Conservation (phyloP, 352 stramenopile species). For the Proteromonas lacertae region DNA sequence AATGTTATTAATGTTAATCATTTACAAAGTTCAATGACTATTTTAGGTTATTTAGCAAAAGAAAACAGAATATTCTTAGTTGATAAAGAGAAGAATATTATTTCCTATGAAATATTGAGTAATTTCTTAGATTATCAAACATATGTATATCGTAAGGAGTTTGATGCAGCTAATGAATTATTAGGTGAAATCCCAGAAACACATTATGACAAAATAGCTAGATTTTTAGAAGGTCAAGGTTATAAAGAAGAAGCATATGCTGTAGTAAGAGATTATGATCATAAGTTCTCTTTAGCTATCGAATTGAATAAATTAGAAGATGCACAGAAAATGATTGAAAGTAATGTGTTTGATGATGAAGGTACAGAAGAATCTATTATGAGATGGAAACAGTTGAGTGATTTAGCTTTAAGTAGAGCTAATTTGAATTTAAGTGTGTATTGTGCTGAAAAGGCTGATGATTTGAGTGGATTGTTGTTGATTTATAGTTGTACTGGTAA, state of each 20-base stretch:
- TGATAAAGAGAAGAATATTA: constrained; percentile 77
- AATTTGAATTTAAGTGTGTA: constrained; percentile 68
- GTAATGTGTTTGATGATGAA: constrained; percentile 17
- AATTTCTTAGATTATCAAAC: constrained; percentile 93
- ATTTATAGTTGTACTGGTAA: constrained; percentile 80
- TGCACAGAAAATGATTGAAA: constrained; percentile 51
- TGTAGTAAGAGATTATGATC: constrained; percentile 31
- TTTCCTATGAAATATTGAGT: constrained; percentile 40
- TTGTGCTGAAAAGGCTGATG: constrained; percentile 61
- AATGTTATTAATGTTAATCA: constrained; percentile 90
- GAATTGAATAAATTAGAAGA: constrained; percentile 77
- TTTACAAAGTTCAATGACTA: constrained; percentile 66
- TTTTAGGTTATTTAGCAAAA: constrained; percentile 86
- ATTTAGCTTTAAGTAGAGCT: constrained; percentile 16
- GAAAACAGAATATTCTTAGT: constrained; percentile 93
- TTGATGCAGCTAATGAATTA: constrained; percentile 80
- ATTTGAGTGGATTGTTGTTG: constrained; percentile 77
- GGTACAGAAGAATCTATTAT: constrained; percentile 70
- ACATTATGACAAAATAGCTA: constrained; percentile 42
- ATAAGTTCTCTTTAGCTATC: constrained; percentile 88
- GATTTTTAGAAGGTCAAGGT: constrained; percentile 88
- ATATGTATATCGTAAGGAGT: constrained; percentile 78
- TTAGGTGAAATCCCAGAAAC: constrained; percentile 55
- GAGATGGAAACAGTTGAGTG: constrained; percentile 84
- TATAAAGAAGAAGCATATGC: constrained; percentile 82